phyloP scores from a whole-genome alignment of 768 basidiomycete genomes.

The Auricularia auricula-judae region DNA sequence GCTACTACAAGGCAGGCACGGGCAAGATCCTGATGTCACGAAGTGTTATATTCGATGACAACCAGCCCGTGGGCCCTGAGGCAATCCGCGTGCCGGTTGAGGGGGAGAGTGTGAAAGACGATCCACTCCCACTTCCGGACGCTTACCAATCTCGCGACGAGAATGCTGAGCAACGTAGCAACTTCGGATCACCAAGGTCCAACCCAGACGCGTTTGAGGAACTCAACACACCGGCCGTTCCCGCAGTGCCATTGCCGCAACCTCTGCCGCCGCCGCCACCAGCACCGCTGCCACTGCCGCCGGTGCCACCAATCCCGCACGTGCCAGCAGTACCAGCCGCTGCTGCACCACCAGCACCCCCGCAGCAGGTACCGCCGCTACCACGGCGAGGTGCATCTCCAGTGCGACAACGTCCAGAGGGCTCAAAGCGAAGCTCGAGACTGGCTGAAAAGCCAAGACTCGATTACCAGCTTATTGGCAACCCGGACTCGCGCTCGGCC shows the following conservation, averaged over 20 bases:
- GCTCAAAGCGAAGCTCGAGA: neutral
- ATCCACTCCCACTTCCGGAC: neutral
- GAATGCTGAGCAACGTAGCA: neutral
- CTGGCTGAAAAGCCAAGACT: neutral
- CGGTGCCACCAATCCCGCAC: no score
- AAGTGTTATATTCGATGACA: neutral
- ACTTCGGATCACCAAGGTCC: neutral
- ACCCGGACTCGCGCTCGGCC: neutral
- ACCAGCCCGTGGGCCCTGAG: neutral
- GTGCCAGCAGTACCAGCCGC: neutral
- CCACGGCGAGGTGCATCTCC: neutral
- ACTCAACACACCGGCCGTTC: neutral
- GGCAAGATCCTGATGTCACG: neutral
- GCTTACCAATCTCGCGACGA: no score
- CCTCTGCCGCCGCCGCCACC: no score
- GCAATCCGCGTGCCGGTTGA: neutral
- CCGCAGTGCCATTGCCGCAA: neutral
- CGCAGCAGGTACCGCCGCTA: neutral
- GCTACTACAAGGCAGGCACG: neutral
- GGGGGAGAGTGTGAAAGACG: neutral
- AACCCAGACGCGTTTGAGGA: neutral
- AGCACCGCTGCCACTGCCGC: no score
- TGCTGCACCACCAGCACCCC: neutral
- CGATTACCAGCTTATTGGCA: neutral
- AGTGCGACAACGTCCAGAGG: neutral